phyloP scores from a whole-genome alignment of 2,329 filamentous ascomycete species.

The Colletotrichum sansevieriae region DNA sequence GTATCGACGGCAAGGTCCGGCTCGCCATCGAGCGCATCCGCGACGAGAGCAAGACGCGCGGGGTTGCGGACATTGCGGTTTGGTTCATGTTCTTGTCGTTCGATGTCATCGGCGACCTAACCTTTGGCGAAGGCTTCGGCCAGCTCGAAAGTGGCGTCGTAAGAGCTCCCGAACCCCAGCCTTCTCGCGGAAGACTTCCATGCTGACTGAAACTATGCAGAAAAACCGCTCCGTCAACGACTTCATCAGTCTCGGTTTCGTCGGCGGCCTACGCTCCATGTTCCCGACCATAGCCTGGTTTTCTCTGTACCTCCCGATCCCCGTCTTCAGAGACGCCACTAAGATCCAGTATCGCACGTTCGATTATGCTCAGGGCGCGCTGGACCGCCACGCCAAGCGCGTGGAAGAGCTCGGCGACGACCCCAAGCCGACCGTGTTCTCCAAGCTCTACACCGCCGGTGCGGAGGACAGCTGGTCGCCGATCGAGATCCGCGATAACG shows the following conservation, averaged over 20 bases:
- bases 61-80: slow-evolving; percentile 61
- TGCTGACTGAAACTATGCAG: background rate
- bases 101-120: slow-evolving; percentile 49
- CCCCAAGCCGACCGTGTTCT: slow-evolving; percentile 30
- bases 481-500: slow-evolving; percentile 38
- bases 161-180: slow-evolving; percentile 8
- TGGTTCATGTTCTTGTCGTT: slow-evolving; percentile 67
- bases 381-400: slow-evolving; percentile 33
- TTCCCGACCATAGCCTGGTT: slow-evolving; percentile 22
- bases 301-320: slow-evolving; percentile 29
- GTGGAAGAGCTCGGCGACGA: slow-evolving; percentile 21
- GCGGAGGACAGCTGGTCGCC: slow-evolving; percentile 26
- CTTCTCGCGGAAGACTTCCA: no score
- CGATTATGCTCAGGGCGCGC: slow-evolving; percentile 29
- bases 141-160: slow-evolving; percentile 50
- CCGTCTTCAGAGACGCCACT: slow-evolving; percentile 28
- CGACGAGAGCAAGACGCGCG: slow-evolving; percentile 54
- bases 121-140: slow-evolving; percentile 48
- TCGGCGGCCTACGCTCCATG: slow-evolving; percentile 31
- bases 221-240: slow-evolving; percentile 35
- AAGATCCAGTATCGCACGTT: slow-evolving; percentile 28
- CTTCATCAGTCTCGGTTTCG: slow-evolving; percentile 34
- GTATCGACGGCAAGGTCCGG: slow-evolving; percentile 52
- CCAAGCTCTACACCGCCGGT: slow-evolving; percentile 32
- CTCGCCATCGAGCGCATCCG: slow-evolving; percentile 59